Conservation (phyloP, 1,284 basidiomycete genomes). For the Anthracocystis setariae region DNA sequence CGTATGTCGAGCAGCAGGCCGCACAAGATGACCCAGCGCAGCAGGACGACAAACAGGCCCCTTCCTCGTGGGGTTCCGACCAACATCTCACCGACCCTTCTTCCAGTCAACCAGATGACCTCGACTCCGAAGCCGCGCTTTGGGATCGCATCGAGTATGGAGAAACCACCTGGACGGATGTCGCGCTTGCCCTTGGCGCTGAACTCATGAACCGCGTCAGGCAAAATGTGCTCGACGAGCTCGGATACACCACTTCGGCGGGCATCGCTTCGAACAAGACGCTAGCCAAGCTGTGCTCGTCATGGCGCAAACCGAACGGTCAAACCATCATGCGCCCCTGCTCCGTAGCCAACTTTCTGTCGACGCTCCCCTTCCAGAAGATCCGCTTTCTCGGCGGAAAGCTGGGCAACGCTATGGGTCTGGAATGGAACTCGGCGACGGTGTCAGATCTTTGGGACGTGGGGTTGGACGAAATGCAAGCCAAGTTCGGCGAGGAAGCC, state of each 20-base stretch:
- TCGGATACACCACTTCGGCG: constrained; percentile 95
- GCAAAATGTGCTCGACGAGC: constrained; percentile 75
- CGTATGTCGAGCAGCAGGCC: constrained; percentile 34
- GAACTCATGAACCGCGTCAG: constrained; percentile 84
- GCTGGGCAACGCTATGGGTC: constrained; percentile 85
- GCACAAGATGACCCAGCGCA: constrained; percentile 22
- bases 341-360: constrained; percentile 53
- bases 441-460: constrained; percentile 77
- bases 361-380: constrained; percentile 53
- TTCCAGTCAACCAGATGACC: constrained; percentile 40
- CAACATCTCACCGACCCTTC: constrained; percentile 39
- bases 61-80: constrained; percentile 23
- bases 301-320: constrained; percentile 59
- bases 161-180: constrained; percentile 83
- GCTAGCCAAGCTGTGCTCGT: constrained; percentile 80
- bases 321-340: constrained; percentile 61
- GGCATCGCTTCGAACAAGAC: constrained; percentile 95
- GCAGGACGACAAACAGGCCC: constrained; percentile 46
- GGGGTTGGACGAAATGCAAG: constrained; percentile 79
- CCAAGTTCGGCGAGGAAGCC: constrained; percentile 81
- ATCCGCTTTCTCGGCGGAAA: constrained; percentile 96
- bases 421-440: constrained; percentile 82
- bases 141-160: constrained; percentile 49
- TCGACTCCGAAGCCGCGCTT: constrained; percentile 37
- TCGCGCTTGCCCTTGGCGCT: constrained; percentile 87